Percentiles rank a stretch among this genome's conserved stretches.
These are phyloP conservation scores for Microdochium trichocladiopsis DNA, from an alignment of 2,329 filamentous ascomycete genomes.

Conservation along the genomic window DNA sequence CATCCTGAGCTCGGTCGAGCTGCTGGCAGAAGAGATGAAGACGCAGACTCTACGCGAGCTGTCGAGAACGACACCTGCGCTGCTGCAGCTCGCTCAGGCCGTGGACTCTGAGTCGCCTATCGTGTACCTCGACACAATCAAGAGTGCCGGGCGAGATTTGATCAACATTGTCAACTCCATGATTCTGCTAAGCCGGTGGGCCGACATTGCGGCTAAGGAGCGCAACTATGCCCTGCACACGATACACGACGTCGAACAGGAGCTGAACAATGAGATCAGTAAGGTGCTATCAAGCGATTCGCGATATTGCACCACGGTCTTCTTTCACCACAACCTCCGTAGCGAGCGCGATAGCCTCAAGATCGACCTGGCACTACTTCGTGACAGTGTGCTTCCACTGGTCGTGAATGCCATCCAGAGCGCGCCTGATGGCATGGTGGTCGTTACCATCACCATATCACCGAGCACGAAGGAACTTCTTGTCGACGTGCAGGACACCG, in stretches of 20 bases:
- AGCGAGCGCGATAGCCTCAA: conserved; percentile 18
- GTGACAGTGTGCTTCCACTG: conserved; percentile 33
- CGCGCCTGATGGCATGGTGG: conserved; percentile 25
- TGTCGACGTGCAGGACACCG: conserved; percentile 35
- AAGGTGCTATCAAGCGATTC: conserved; percentile 19
- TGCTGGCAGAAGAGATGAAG: conserved; percentile 32
- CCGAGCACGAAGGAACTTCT: conserved; percentile 20
- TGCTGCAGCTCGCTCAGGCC: background rate
- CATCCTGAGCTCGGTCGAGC: conserved; percentile 25
- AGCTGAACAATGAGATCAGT: conserved; percentile 19
- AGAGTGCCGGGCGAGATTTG: conserved; percentile 29
- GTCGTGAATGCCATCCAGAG: conserved; percentile 34
- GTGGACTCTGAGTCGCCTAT: conserved; percentile 6
- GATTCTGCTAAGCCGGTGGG: conserved; percentile 31
- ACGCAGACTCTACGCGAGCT: conserved; percentile 7
- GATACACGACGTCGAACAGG: conserved; percentile 19
- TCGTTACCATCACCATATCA: conserved; percentile 20
- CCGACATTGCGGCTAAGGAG: conserved; percentile 20
- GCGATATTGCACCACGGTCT: conserved; percentile 16
- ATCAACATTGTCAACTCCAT: conserved; percentile 37
- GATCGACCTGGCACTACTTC: conserved; percentile 28
- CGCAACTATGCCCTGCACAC: conserved; percentile 16
- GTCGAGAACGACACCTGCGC: background rate
- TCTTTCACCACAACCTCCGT: conserved; percentile 19
- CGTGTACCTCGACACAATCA: conserved; percentile 24